Percentiles rank a stretch among this genome's conserved stretches.
phyloP scores from a whole-genome alignment of 2,329 filamentous ascomycete species.

The Colletotrichum plurivorum region DNA sequence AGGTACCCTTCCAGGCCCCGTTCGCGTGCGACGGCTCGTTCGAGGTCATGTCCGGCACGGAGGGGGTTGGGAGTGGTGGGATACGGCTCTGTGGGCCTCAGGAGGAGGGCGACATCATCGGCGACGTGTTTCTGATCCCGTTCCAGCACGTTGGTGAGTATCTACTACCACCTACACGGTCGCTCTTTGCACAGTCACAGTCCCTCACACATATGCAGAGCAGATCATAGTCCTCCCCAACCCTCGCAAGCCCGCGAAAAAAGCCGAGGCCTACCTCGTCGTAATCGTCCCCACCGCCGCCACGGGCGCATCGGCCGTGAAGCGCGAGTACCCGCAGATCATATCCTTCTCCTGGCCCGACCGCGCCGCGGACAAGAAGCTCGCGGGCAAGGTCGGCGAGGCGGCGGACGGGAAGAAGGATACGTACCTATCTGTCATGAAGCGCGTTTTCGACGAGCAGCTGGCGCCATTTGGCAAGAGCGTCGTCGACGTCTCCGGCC shows the following conservation, averaged over 20 bases:
- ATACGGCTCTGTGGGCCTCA: not conserved
- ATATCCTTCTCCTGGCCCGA: constrained; percentile 20
- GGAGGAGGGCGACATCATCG: not conserved
- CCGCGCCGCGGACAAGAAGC: not conserved
- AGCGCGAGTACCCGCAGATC: constrained; percentile 22
- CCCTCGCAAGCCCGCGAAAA: fast-evolving
- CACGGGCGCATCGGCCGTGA: constrained; percentile 6
- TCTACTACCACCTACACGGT: not conserved
- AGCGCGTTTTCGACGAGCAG: not conserved
- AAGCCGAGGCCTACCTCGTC: not conserved
- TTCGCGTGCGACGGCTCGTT: constrained; percentile 2
- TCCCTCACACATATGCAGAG: not conserved
- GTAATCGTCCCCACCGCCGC: not conserved
- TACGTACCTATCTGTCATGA: constrained; percentile 1
- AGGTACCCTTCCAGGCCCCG: constrained; percentile 2
- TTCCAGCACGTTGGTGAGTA: not conserved
- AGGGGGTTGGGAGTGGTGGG: not conserved
- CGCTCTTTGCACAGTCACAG: not conserved
- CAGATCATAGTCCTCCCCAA: not conserved
- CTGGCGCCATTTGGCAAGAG: constrained; percentile 8
- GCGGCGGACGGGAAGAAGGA: not conserved
- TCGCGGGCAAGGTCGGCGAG: not conserved
- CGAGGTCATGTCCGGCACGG: not conserved
- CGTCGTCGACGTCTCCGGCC: not conserved
- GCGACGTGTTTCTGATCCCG: not conserved